phyloP scores from a whole-genome alignment of 345 rosid genomes.

The Combretum micranthum region DNA sequence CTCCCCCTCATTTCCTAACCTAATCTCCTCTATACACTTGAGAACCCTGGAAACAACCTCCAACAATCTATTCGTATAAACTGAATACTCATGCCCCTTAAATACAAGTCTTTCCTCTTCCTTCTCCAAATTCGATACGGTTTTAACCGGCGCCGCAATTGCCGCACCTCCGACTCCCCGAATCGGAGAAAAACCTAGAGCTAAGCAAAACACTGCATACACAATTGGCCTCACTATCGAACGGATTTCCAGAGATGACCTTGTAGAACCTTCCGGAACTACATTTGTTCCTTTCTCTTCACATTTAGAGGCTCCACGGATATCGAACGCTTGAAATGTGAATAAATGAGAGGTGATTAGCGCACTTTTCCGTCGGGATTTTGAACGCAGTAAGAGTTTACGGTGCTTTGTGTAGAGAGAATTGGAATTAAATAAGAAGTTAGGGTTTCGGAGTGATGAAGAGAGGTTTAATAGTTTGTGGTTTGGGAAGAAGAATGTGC shows the following conservation, averaged over 20 bases:
- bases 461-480: too few relatives aligned
- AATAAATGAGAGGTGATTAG: background rate
- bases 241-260: conserved; percentile 14
- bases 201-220: conserved; percentile 51
- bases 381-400: background rate
- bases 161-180: conserved; percentile 40
- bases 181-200: conserved; percentile 52
- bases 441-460: too few relatives aligned
- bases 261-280: conserved; percentile 3
- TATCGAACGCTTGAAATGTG: conserved; percentile 1
- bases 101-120: conserved; percentile 24
- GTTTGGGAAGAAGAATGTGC: conserved; percentile 19
- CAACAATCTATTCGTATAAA: conserved; percentile 47
- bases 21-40: conserved; percentile 47
- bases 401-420: conserved; percentile 5
- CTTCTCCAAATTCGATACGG: conserved; percentile 20
- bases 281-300: background rate
- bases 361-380: background rate
- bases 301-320: conserved; percentile 4
- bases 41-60: conserved; percentile 51
- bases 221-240: conserved; percentile 36
- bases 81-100: conserved; percentile 46
- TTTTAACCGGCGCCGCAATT: conserved; percentile 37
- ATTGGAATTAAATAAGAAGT: conserved; percentile 4
- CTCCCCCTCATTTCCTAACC: conserved; percentile 42